These are phyloP conservation scores for Vaccinium darrowii DNA, from an alignment of 148 eudicot species.

Conservation along the genomic window DNA sequence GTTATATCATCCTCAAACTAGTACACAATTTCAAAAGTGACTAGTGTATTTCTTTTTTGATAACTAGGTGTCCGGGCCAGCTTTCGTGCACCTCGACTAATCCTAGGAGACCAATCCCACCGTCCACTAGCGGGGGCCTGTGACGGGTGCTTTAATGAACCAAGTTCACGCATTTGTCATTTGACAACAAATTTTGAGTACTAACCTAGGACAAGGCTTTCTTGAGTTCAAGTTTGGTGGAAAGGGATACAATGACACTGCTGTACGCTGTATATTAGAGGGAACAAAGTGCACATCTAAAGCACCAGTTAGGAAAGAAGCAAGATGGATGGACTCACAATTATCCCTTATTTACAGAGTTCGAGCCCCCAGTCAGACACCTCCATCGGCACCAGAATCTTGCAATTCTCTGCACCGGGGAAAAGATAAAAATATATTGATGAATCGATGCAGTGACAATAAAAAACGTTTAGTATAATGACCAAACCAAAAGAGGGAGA, in stretches of 20 bases:
- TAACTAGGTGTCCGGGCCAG: too few species aligned
- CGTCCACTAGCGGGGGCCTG: too few species aligned
- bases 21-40: neutral
- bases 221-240: neutral
- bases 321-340: neutral
- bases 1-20: neutral
- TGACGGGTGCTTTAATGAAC: neutral
- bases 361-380: neutral
- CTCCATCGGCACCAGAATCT: neutral
- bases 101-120: too few species aligned
- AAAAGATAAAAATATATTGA: neutral
- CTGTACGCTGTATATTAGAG: neutral
- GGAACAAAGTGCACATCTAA: neutral
- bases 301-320: neutral
- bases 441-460: neutral
- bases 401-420: neutral
- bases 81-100: too few species aligned
- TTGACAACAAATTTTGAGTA: neutral
- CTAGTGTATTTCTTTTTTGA: too few species aligned
- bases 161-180: neutral
- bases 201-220: neutral
- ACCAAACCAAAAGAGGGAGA: neutral
- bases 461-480: neutral
- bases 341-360: constrained; percentile 2
- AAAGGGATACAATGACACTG: neutral